Percentiles rank a stretch among this genome's conserved stretches.
Evolutionary conservation across 202 grass and related monocot genomes (phyloP).

Genomic region (Tripidium arundinaceum): DNA sequence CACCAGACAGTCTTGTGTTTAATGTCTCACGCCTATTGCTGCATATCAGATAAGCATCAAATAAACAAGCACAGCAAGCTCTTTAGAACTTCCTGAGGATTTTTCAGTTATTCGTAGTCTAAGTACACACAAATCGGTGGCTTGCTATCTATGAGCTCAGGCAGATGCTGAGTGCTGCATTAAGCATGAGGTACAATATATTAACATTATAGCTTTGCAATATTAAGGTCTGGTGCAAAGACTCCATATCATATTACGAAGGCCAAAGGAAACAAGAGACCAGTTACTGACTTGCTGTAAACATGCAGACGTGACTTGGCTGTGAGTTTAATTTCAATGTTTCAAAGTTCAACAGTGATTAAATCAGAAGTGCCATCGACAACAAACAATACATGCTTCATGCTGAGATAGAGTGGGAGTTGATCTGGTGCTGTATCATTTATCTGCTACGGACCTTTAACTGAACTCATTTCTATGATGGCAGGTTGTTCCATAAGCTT

Average conservation of each 20-base stretch:
- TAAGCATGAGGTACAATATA: not conserved
- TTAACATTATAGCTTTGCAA: not conserved
- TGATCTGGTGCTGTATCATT: no score
- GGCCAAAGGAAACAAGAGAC: not conserved
- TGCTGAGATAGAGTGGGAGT: not conserved
- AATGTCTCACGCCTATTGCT: not conserved
- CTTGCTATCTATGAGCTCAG: not conserved
- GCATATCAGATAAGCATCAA: not conserved
- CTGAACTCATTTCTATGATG: not conserved
- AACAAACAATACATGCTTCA: not conserved
- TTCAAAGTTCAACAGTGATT: not conserved
- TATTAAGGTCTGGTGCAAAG: not conserved
- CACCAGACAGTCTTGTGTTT: not conserved
- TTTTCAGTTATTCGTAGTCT: not conserved
- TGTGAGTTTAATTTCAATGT: not conserved
- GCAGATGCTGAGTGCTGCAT: not conserved
- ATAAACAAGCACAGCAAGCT: slow-evolving; percentile 8
- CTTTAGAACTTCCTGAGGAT: not conserved
- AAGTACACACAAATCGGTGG: not conserved
- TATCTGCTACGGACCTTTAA: not conserved
- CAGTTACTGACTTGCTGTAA: not conserved
- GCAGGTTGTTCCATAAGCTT: not conserved
- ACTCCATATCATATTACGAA: no score
- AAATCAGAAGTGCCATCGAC: not conserved
- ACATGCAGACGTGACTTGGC: not conserved